phyloP scores from a whole-genome alignment of 2,329 filamentous ascomycete species.

The Fusarium protoensiforme region DNA sequence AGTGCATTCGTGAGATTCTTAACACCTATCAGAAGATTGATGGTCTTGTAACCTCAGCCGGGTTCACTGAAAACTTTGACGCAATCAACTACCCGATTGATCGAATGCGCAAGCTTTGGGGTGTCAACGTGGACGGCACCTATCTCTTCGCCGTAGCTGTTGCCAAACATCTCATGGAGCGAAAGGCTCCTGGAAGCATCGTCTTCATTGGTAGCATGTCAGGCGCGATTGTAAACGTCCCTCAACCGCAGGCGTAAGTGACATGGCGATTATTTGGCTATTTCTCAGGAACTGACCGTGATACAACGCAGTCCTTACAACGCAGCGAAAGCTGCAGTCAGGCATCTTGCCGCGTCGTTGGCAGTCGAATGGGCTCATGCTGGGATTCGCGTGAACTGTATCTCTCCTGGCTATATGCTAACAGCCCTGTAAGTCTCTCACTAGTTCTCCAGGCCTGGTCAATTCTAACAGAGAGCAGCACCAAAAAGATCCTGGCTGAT shows the following conservation, averaged over 20 bases:
- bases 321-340: slow-evolving; percentile 88
- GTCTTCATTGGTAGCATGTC: slow-evolving; percentile 97
- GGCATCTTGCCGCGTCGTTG: slow-evolving; percentile 85
- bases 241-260: slow-evolving; percentile 83
- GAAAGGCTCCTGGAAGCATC: slow-evolving; percentile 82
- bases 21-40: slow-evolving; percentile 80
- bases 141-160: slow-evolving; percentile 88
- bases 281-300: neutral
- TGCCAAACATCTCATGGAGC: slow-evolving; percentile 88
- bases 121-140: slow-evolving; percentile 91
- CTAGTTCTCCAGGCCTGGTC: neutral
- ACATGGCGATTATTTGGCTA: rapidly evolving
- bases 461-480: slow-evolving; percentile 60
- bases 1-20: slow-evolving; percentile 71
- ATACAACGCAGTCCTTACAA: slow-evolving; percentile 76
- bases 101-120: slow-evolving; percentile 91
- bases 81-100: slow-evolving; percentile 91
- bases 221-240: slow-evolving; percentile 91
- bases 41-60: slow-evolving; percentile 92
- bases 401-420: slow-evolving; percentile 95
- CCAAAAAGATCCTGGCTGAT: slow-evolving; percentile 93
- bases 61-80: slow-evolving; percentile 95
- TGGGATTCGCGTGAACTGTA: slow-evolving; percentile 92
- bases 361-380: slow-evolving; percentile 93
- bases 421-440: slow-evolving; percentile 78